Percentiles rank a stretch among this genome's conserved stretches.
phyloP scores from a whole-genome alignment of 805 yeast genomes.

The Starmerella khaoyaiensis region DNA sequence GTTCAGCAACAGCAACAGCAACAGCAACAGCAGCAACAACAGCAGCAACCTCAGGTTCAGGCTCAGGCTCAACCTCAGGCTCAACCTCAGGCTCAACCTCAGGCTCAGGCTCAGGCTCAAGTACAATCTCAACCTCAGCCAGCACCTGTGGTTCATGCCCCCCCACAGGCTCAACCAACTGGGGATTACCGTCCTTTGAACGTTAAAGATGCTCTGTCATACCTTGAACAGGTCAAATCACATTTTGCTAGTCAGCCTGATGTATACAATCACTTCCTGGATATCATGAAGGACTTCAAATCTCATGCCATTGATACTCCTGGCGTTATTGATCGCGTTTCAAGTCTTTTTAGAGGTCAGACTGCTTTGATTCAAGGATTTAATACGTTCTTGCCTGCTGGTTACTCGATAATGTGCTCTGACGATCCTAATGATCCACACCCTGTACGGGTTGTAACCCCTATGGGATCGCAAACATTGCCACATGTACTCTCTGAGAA shows the following conservation, averaged over 20 bases:
- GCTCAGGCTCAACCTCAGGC: slow-evolving; percentile 5
- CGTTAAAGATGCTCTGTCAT: slow-evolving; percentile 90
- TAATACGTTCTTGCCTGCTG: slow-evolving; percentile 94
- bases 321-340: slow-evolving; percentile 93
- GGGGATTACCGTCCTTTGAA: slow-evolving; percentile 50
- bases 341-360: slow-evolving; percentile 80
- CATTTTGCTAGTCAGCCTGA: slow-evolving; percentile 89
- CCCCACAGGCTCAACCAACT: too few species aligned
- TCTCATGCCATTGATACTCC: slow-evolving; percentile 94
- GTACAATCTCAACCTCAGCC: slow-evolving; percentile 14
- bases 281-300: slow-evolving; percentile 97
- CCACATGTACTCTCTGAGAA: slow-evolving; percentile 13
- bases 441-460: slow-evolving; percentile 90
- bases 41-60: slow-evolving; percentile 6
- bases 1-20: slow-evolving; percentile 5
- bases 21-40: slow-evolving; percentile 8
- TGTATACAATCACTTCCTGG: slow-evolving; percentile 89
- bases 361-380: slow-evolving; percentile 90
- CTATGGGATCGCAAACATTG: slow-evolving; percentile 53
- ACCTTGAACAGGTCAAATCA: slow-evolving; percentile 87
- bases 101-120: slow-evolving; percentile 4
- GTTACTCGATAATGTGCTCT: slow-evolving; percentile 85
- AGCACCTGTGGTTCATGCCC: slow-evolving; percentile 15
- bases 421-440: slow-evolving; percentile 77
- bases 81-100: slow-evolving; percentile 8